phyloP scores from a whole-genome alignment of 2,329 filamentous ascomycete species.

The Botrytis tulipae region DNA sequence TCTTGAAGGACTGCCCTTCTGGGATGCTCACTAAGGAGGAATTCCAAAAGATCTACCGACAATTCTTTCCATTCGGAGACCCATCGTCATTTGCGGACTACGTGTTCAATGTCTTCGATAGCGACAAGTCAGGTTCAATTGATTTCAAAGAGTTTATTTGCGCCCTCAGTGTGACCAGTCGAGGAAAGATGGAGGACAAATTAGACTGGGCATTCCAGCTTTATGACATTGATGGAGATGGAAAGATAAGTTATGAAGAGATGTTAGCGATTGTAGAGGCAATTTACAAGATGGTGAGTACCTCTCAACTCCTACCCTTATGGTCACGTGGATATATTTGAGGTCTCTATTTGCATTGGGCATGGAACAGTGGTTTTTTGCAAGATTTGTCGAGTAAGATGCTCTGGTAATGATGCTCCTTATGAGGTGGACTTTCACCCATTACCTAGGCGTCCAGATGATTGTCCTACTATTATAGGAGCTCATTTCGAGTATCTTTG shows the following conservation, averaged over 20 bases:
- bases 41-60: slow-evolving; percentile 99
- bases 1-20: slow-evolving; percentile 96
- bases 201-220: slow-evolving; percentile 99
- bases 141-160: slow-evolving; percentile 99
- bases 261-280: slow-evolving; percentile 99
- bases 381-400: background rate
- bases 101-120: slow-evolving; percentile 98
- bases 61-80: slow-evolving; percentile 99
- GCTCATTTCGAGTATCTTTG: background rate
- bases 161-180: slow-evolving; percentile 91
- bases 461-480: background rate
- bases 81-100: slow-evolving; percentile 97
- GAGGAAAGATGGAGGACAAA: slow-evolving; percentile 99
- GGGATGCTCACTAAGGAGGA: slow-evolving; percentile 97
- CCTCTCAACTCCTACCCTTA: background rate
- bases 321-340: background rate
- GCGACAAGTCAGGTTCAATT: slow-evolving; percentile 94
- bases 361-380: background rate
- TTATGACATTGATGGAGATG: slow-evolving; percentile 98
- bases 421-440: background rate
- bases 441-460: background rate
- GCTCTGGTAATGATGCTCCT: background rate
- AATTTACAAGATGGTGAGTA: slow-evolving; percentile 95
- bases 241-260: slow-evolving; percentile 98
- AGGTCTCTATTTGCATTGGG: background rate